A percentile compares a stretch with the other conserved stretches of the same genome.
Conservation (phyloP, 345 rosid species). For the Brassica rapa region DNA sequence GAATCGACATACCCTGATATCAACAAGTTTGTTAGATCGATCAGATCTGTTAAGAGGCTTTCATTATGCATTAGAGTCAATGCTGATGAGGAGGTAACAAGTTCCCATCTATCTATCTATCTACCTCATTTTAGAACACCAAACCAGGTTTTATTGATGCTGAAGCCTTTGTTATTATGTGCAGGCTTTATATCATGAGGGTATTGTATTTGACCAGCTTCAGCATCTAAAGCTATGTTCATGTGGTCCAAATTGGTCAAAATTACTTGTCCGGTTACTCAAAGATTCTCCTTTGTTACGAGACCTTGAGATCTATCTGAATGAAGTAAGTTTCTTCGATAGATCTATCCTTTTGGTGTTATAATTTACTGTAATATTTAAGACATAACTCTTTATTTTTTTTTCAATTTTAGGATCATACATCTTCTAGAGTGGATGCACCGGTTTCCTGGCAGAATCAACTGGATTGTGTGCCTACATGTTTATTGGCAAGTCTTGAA, state of each 20-base stretch:
- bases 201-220: background rate
- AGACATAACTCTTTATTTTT: background rate
- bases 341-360: background rate
- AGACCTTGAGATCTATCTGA: background rate
- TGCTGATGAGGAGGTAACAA: background rate
- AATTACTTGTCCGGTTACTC: conserved; percentile 3
- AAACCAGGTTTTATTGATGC: background rate
- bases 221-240: background rate
- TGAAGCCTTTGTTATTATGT: background rate
- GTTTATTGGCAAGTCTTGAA: conserved; percentile 12
- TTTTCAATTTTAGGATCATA: conserved; percentile 3
- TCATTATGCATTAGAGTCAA: conserved; percentile 15
- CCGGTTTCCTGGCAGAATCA: background rate
- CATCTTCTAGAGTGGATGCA: background rate
- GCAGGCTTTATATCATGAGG: background rate
- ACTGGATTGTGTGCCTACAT: background rate
- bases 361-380: background rate
- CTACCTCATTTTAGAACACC: background rate
- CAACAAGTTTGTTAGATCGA: background rate
- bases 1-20: background rate
- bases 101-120: background rate
- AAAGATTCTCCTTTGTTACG: conserved; percentile 6
- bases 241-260: background rate
- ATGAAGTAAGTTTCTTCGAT: conserved; percentile 8
- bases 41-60: conserved; percentile 4